phyloP scores from a whole-genome alignment of 2,329 filamentous ascomycete genomes.

The Chaetothyriales sp. region DNA sequence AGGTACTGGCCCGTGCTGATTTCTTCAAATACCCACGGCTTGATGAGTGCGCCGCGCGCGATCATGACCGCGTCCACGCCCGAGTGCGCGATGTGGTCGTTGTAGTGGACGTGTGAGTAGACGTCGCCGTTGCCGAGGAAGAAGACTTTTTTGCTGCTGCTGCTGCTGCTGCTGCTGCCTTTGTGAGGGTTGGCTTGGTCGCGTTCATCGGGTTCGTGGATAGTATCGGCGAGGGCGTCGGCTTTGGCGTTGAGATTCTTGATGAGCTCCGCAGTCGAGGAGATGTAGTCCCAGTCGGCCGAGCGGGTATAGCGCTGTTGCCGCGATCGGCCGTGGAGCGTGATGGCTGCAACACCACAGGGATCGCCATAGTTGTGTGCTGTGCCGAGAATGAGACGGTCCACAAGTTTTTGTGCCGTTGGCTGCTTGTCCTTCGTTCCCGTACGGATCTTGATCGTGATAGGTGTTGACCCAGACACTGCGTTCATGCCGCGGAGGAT shows the following conservation, averaged over 20 bases:
- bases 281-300: slow-evolving; percentile 93
- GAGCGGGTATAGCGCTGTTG: slow-evolving; percentile 85
- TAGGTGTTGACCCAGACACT: slow-evolving; percentile 76
- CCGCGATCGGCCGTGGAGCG: slow-evolving; percentile 79
- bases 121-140: slow-evolving; percentile 96
- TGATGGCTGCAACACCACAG: slow-evolving; percentile 83
- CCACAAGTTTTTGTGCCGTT: slow-evolving; percentile 65
- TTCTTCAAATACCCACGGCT: slow-evolving; percentile 97
- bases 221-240: slow-evolving; percentile 56
- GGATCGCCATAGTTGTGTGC: slow-evolving; percentile 42
- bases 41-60: slow-evolving; percentile 86
- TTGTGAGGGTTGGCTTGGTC: slow-evolving; percentile 45
- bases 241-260: slow-evolving; percentile 59
- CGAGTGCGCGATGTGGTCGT: slow-evolving; percentile 57
- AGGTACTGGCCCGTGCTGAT: slow-evolving; percentile 70
- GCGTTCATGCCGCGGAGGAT: slow-evolving; percentile 93
- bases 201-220: slow-evolving; percentile 58
- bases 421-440: slow-evolving; percentile 68
- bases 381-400: slow-evolving; percentile 62
- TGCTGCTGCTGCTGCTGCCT: slow-evolving; percentile 3
- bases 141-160: slow-evolving; percentile 51
- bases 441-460: slow-evolving; percentile 89
- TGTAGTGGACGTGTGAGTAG: slow-evolving; percentile 83
- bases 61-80: slow-evolving; percentile 93
- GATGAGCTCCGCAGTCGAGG: slow-evolving; percentile 73